phyloP scores from a whole-genome alignment of 306 rosid genomes.

The Vigna hirtella region DNA sequence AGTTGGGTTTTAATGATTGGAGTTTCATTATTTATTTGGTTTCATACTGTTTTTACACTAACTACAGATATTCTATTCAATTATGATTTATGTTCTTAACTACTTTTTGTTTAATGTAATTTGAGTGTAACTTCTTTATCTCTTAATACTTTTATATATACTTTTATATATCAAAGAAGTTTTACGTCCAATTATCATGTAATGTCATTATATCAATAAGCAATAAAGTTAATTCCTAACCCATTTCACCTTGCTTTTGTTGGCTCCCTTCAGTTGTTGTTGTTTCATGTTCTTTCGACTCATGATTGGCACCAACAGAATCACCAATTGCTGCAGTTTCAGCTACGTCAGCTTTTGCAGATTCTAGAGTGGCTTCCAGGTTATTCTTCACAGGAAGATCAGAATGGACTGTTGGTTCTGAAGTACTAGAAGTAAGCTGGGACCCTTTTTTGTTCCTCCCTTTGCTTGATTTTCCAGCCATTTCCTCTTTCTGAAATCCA shows the following conservation, averaged over 20 bases:
- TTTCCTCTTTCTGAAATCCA: constrained; percentile 48
- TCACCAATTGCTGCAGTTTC: constrained; percentile 55
- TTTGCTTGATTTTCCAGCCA: constrained; percentile 93
- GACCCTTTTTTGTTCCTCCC: constrained; percentile 71
- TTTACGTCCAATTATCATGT: not conserved
- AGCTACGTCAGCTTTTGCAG: constrained; percentile 50
- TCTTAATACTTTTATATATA: not conserved
- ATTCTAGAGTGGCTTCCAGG: constrained; percentile 35
- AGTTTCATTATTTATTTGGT: not conserved
- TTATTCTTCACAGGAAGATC: constrained; percentile 53
- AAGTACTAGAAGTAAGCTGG: constrained; percentile 39
- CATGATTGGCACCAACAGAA: constrained; percentile 43
- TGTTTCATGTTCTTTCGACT: constrained; percentile 59
- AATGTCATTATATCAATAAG: not conserved
- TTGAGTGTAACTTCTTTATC: not conserved
- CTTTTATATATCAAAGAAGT: too few species aligned
- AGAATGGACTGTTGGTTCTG: constrained; percentile 50
- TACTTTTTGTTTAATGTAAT: not conserved
- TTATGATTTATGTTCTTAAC: not conserved
- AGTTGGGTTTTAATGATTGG: not conserved
- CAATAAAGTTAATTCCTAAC: not conserved
- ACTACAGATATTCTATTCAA: not conserved
- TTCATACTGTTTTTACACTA: not conserved
- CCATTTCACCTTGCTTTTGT: constrained; percentile 77
- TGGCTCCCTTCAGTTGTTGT: constrained; percentile 49